Conservation (phyloP, 169 alveolate genomes). For the Plasmodium vinckei region DNA sequence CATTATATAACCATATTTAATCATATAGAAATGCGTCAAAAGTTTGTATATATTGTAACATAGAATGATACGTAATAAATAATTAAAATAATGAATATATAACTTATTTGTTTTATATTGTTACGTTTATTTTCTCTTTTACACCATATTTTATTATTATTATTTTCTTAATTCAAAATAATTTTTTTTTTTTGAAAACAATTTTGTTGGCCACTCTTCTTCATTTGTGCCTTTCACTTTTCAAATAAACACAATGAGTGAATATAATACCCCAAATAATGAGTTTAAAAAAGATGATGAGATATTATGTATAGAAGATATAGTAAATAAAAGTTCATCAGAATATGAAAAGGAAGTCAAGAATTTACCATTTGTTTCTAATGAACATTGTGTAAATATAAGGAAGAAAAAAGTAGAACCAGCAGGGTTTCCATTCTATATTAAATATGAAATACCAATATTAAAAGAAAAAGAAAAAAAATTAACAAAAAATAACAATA, state of each 20-base stretch:
- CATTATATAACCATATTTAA: too few relatives aligned
- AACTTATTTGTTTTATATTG: too few relatives aligned
- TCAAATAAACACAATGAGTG: conserved; percentile 25
- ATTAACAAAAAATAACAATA: conserved; percentile 21
- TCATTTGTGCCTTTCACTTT: neutral
- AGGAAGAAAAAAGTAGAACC: conserved; percentile 77
- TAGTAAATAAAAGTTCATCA: conserved; percentile 10
- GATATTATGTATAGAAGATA: conserved; percentile 34
- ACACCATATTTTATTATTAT: neutral
- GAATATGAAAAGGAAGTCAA: conserved; percentile 16
- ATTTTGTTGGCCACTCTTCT: neutral
- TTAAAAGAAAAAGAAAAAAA: conserved; percentile 32
- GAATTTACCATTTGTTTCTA: conserved; percentile 7
- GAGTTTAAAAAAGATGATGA: conserved; percentile 12
- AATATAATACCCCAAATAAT: conserved; percentile 2
- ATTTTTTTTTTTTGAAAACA: too few relatives aligned
- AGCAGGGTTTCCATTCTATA: conserved; percentile 85
- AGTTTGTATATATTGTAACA: too few relatives aligned
- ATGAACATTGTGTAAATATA: conserved; percentile 20
- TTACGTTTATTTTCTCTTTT: too few relatives aligned
- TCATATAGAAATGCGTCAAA: too few relatives aligned
- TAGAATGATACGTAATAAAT: too few relatives aligned
- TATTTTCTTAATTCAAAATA: too few relatives aligned
- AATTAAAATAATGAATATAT: too few relatives aligned
- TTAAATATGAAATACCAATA: conserved; percentile 74